Evolutionary conservation across 2,329 filamentous ascomycete species (phyloP), one percentile per base, ranked within the genome.

Genomic region (Trichoderma guizhouense): DNA sequence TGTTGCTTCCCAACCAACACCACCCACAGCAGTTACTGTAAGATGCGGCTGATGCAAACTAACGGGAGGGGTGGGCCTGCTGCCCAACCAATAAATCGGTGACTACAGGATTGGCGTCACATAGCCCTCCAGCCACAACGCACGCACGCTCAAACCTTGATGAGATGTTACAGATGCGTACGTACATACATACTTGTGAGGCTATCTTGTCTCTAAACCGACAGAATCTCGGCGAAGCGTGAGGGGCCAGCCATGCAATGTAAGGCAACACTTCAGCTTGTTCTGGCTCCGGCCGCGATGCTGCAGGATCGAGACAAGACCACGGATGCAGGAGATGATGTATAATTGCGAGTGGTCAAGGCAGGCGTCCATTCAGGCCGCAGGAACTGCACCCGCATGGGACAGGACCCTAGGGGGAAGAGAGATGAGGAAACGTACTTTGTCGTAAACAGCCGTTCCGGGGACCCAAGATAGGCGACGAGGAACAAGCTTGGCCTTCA

Each of bases 271-370:
- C 24, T 18, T 26, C 55, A 24, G 58, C 26, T 58, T 47, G 12
- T 34, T 69, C 26, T 47, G 51, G 34, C 34, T 69, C 28, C 53
- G 55, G 28, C 36, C 47, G 65, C 65, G 64, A 60, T 69, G 34
- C 55, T 34, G 65, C 65, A 51, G 65, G 65, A 69, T 69, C 65
- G 51, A 69, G 65, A 69, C 65, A 34, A 34, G 3, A 57, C 21
- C 26, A 51, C 15, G 26, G 26, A 69, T 69, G 65, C 55, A 69
- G 55, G 36, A 60, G 65, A 69, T 60, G 65, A 69, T 60, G 55
- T n/a, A 65, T 43, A 32, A 47, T 36, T 24, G 55, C 65, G 36
- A 24, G 26, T n/a, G 55, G 64, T 28, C 36, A 36, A 36, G 65
- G 24, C 24, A 30, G 32, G 9, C 24, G 5, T 61, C 55, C 60